Percentiles rank a stretch among this genome's conserved stretches.
Conservation (phyloP, 2,329 filamentous ascomycete genomes). For the Zalaria obscura region DNA sequence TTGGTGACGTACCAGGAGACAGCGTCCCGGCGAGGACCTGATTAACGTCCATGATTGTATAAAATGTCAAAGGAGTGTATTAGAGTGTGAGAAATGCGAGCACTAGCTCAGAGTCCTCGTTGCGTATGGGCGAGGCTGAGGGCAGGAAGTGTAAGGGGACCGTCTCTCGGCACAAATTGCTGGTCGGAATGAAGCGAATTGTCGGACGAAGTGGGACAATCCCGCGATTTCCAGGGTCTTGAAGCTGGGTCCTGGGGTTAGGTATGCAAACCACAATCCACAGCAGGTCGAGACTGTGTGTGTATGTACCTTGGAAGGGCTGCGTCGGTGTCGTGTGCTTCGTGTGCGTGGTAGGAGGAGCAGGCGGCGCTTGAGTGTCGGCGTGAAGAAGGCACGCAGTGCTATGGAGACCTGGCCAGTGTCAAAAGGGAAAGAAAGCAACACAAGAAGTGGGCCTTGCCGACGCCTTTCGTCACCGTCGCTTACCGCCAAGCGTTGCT, state of each 20-base stretch:
- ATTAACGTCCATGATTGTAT: slow-evolving; percentile 78
- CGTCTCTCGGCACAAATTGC: neutral
- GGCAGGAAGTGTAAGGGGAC: neutral
- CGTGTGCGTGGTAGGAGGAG: too few species aligned
- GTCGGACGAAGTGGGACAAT: neutral
- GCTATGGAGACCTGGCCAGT: neutral
- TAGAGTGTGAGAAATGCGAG: neutral
- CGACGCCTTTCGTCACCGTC: neutral
- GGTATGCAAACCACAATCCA: too few species aligned
- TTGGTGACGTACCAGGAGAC: slow-evolving; percentile 64
- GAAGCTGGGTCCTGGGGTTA: neutral
- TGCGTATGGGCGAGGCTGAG: neutral
- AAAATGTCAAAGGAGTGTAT: neutral
- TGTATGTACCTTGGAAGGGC: too few species aligned
- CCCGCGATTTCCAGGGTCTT: neutral
- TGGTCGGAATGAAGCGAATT: slow-evolving; percentile 1
- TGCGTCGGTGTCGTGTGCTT: too few species aligned
- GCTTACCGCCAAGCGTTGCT: too few species aligned
- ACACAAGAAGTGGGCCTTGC: neutral
- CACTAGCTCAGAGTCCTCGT: neutral
- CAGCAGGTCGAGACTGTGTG: too few species aligned
- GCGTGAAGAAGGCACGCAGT: slow-evolving; percentile 1
- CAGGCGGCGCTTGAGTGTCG: neutral
- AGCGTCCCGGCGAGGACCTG: slow-evolving; percentile 95
- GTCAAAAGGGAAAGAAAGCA: neutral